Evolutionary conservation across 345 rosid species (phyloP), one percentile per base, ranked within the genome.

Genomic region (Chamaenerion angustifolium): DNA sequence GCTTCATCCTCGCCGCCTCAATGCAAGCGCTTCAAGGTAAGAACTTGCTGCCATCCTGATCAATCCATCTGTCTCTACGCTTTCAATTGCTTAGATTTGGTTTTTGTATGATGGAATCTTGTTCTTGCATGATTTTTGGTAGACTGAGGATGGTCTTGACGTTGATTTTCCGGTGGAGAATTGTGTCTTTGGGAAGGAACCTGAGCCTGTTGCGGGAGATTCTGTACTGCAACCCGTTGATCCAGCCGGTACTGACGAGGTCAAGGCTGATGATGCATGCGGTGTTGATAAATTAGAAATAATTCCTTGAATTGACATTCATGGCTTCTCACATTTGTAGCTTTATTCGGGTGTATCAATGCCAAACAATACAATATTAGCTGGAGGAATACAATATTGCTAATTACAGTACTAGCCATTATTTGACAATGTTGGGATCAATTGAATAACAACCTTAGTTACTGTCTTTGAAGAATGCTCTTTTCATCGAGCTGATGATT

Each of bases 21-120:
- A 11, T 56, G 54, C 44, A 93, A 88, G 68, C 78, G 99, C 68
- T 71, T 94, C 64, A 93, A 82, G 84, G 99, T 62, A 21, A 1
- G 37, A 31, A 31, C 37, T 15, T 4, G 25, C 16, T n/a, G 8
- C 81, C 12, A 8, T 7, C 37, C 10, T 31, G 37, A 31, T 31
- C 37, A 40, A 43, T 12, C 41, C 23, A 45, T 18, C 6, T 25
- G 48, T 6, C 10, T 43, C 10, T 31, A 31, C 6, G 12, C 25
- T 25, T 27, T 16, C 46, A 19, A 12, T 42, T 19, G 42, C 8
- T 31, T 45, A 10, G 15, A 55, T 45, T 2, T 50, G 31, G 51
- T 11, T 21, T 2, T 52, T 8, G 56, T 43, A 4, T 57, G 46
- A 31, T 56, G 37, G 37, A 31, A 31, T 31, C 8, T 8, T 31